Conservation (phyloP, 2,329 filamentous ascomycete genomes). For the Epichloe aotearoae region DNA sequence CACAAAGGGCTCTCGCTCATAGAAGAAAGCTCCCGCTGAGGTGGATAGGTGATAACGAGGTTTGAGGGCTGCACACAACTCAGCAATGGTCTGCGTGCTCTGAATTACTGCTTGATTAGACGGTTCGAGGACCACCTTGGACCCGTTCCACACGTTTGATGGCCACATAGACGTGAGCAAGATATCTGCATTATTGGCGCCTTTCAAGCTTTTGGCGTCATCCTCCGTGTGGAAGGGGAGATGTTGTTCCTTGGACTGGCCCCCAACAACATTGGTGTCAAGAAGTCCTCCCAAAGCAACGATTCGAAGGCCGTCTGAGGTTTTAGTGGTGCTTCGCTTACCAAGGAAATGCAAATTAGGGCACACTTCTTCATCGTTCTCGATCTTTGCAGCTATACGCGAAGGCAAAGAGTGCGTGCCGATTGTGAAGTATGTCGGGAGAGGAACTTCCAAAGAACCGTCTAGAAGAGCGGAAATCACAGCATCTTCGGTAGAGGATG, state of each 20-base stretch:
- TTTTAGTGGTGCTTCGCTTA: slow-evolving; percentile 78
- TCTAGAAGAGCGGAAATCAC: slow-evolving; percentile 50
- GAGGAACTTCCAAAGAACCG: slow-evolving; percentile 59
- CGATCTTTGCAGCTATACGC: slow-evolving; percentile 57
- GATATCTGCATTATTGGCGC: slow-evolving; percentile 71
- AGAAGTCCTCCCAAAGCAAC: slow-evolving; percentile 71
- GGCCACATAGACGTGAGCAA: slow-evolving; percentile 84
- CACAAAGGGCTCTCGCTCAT: slow-evolving; percentile 87
- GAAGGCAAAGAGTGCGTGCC: slow-evolving; percentile 60
- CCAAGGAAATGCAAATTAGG: slow-evolving; percentile 85
- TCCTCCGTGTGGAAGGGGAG: slow-evolving; percentile 64
- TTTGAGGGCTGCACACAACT: slow-evolving; percentile 65
- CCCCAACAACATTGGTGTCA: slow-evolving; percentile 45
- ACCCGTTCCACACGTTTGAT: slow-evolving; percentile 53
- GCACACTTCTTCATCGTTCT: slow-evolving; percentile 63
- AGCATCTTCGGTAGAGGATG: slow-evolving; percentile 43
- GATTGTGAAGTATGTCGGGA: slow-evolving; percentile 85
- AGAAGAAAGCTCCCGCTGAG: slow-evolving; percentile 55
- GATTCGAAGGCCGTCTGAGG: slow-evolving; percentile 76
- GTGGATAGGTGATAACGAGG: slow-evolving; percentile 84
- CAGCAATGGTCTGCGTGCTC: slow-evolving; percentile 56
- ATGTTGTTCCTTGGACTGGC: slow-evolving; percentile 57
- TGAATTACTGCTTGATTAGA: slow-evolving; percentile 36
- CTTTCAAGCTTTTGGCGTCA: slow-evolving; percentile 63
- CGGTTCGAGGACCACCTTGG: slow-evolving; percentile 45